Evolutionary conservation across 169 alveolate species (phyloP), one percentile per base, ranked within the genome.

Genomic region (Babesia ovis): DNA sequence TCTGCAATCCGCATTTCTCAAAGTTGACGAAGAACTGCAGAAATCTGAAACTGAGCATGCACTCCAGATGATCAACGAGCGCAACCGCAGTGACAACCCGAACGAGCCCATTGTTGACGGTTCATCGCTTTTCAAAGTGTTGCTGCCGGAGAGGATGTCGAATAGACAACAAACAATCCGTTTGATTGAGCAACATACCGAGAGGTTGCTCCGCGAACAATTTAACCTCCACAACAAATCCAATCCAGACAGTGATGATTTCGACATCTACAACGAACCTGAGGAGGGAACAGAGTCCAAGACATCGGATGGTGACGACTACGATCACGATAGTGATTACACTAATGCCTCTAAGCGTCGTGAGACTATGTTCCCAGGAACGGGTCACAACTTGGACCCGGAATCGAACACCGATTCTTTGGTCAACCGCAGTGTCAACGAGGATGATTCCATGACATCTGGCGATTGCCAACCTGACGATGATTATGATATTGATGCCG

Each of bases 21-120:
- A 64, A 48, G 72, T 81, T 6, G 89, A 81, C 41, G 85, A 71
- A 53, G 77, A 81, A n/a, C 41, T 81, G n/a, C 61, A 42, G 34
- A 81, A 39, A 45, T 57, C 89, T 11, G 85, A 81, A 27, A 68
- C 64, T 20, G 89, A 81, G 5, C 50, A 41, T 31, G 79, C 45
- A 53, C 35, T 81, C 18, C 68, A 39, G 31, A 32, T 20, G 43
- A 58, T 79, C 3, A 68, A 57, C 53, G 83, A 71, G 25, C 64
- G 43, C 9, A 35, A 32, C 9, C 71, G 77, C 20, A 41, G 64
- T 41, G 68, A 79, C 16, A 73, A 64, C 54, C 43, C 50, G 1
- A 39, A 34, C 23, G 59, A 45, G 42, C 37, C 67, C 22, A 45
- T 46, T 9, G 37, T 53, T n/a, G 74, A 71, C 29, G 64, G 62